Percentiles rank a stretch among this genome's conserved stretches.
phyloP scores from a whole-genome alignment of 305 asterid species.

The Fraxinus sp. region DNA sequence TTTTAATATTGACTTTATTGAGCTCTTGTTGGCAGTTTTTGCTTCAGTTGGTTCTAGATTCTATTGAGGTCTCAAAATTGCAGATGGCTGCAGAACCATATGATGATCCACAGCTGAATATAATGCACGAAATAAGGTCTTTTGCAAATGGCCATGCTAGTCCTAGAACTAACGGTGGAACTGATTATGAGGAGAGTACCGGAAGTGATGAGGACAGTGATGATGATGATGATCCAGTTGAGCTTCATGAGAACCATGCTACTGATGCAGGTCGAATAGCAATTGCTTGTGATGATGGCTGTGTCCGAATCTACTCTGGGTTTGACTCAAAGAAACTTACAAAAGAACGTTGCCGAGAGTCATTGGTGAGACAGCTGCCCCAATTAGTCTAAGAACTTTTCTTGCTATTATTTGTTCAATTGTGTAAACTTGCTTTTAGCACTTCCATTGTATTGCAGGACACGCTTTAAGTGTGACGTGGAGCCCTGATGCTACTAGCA shows the following conservation, averaged over 20 bases:
- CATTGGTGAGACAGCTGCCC: constrained; percentile 75
- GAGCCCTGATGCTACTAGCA: constrained; percentile 73
- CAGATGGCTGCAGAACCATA: constrained; percentile 82
- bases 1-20: background rate
- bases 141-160: constrained; percentile 52
- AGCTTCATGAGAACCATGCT: constrained; percentile 43
- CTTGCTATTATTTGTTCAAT: background rate
- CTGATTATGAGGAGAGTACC: constrained; percentile 43
- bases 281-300: constrained; percentile 91
- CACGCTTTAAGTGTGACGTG: constrained; percentile 74
- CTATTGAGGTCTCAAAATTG: constrained; percentile 78
- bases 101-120: constrained; percentile 23
- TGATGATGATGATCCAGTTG: constrained; percentile 35
- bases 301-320: constrained; percentile 67
- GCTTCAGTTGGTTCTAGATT: constrained; percentile 69
- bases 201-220: constrained; percentile 52
- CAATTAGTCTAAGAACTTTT: background rate
- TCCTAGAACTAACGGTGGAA: constrained; percentile 29
- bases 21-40: constrained; percentile 14
- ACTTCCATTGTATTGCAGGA: constrained; percentile 41
- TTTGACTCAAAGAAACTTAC: constrained; percentile 52
- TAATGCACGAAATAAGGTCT: constrained; percentile 17
- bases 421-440: constrained; percentile 9
- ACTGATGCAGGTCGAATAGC: constrained; percentile 48
- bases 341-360: constrained; percentile 64